Evolutionary conservation across 345 rosid species (phyloP).

Genomic region (Adansonia digitata): DNA sequence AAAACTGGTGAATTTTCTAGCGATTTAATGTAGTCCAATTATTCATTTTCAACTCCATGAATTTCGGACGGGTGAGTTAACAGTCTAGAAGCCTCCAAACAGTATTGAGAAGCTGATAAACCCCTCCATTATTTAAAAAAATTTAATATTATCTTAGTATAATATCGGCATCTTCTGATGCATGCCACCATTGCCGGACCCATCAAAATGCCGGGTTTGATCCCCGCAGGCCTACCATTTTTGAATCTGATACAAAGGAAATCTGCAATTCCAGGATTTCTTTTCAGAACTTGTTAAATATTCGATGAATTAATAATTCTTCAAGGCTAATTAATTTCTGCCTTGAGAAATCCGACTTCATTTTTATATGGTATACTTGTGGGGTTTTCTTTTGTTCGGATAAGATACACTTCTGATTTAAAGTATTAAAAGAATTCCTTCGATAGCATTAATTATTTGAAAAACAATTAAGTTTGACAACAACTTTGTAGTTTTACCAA

Average conservation of each 20-base stretch:
- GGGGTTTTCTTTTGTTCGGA: not conserved
- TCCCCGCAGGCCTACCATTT: constrained; percentile 13
- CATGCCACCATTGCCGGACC: not conserved
- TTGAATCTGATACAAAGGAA: not conserved
- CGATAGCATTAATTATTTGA: not conserved
- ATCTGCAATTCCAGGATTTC: not conserved
- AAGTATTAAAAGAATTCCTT: not conserved
- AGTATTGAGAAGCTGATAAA: not conserved
- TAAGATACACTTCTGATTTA: not conserved
- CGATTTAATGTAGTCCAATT: not conserved
- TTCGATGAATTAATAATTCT: not conserved
- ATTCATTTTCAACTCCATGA: not conserved
- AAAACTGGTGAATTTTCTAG: not conserved
- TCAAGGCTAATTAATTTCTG: not conserved
- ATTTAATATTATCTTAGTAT: not conserved
- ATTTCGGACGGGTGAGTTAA: not conserved
- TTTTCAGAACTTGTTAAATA: not conserved
- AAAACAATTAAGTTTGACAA: not conserved
- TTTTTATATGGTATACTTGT: not conserved
- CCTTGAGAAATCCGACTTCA: not conserved
- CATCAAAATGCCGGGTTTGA: constrained; percentile 9
- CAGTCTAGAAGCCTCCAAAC: not conserved
- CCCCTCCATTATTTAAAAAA: not conserved
- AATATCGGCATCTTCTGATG: not conserved
- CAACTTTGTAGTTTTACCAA: not conserved